phyloP scores from a whole-genome alignment of 371 early-diverging fungal genomes.

The Chytridiales sp. region DNA sequence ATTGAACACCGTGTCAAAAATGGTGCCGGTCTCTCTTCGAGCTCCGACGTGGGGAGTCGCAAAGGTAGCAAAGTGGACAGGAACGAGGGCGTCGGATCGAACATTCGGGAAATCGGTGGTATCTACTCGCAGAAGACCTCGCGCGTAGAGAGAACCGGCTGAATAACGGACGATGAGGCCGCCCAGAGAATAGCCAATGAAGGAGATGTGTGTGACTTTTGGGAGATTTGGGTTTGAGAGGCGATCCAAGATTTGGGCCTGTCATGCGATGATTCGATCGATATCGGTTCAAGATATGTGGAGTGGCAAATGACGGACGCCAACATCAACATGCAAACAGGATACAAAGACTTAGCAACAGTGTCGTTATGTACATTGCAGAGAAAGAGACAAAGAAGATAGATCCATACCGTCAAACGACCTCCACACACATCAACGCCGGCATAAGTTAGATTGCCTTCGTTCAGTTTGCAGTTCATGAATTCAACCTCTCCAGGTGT shows the following conservation, averaged over 20 bases:
- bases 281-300: not conserved
- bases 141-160: constrained; percentile 62
- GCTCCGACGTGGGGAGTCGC: constrained; percentile 81
- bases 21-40: not conserved
- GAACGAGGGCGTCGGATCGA: constrained; percentile 10
- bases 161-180: constrained; percentile 75
- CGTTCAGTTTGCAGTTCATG: constrained; percentile 56
- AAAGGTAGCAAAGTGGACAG: constrained; percentile 61
- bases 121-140: constrained; percentile 54
- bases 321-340: not conserved
- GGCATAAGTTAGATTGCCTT: constrained; percentile 62
- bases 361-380: not conserved
- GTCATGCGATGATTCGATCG: not conserved
- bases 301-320: not conserved
- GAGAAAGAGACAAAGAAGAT: not conserved
- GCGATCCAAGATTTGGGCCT: constrained; percentile 2
- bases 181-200: constrained; percentile 81
- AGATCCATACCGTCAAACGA: constrained; percentile 26
- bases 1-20: constrained; percentile 51
- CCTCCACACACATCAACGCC: constrained; percentile 70
- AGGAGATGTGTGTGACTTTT: constrained; percentile 56
- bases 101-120: constrained; percentile 16
- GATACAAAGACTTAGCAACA: not conserved
- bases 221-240: constrained; percentile 13
- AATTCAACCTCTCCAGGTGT: constrained; percentile 16